phyloP scores from a whole-genome alignment of 257 asterid genomes.

The Solanum rostratum region DNA sequence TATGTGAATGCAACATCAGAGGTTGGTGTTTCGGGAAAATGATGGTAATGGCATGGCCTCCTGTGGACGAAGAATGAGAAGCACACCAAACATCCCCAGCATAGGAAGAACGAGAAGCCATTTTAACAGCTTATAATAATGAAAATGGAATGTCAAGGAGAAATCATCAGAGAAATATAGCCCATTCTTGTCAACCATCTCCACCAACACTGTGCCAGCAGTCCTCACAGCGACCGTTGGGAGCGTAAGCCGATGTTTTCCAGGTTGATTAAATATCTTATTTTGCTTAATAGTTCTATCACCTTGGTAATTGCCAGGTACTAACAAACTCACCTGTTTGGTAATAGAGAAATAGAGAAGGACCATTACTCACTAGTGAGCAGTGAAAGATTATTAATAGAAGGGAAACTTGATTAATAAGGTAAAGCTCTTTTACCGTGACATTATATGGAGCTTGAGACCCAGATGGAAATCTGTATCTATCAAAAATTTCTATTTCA shows the following conservation, averaged over 20 bases:
- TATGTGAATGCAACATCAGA: conserved; percentile 20
- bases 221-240: conserved; percentile 87
- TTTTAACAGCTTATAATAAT: conserved; percentile 80
- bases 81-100: conserved; percentile 91
- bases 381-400: background rate
- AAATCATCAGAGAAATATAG: conserved; percentile 83
- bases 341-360: background rate
- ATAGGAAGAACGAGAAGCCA: conserved; percentile 96
- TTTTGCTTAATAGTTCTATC: conserved; percentile 76
- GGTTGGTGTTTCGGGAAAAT: conserved; percentile 83
- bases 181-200: conserved; percentile 94
- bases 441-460: conserved; percentile 94
- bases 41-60: conserved; percentile 95
- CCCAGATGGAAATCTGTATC: conserved; percentile 80
- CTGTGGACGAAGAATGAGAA: conserved; percentile 84
- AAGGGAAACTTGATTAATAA: background rate
- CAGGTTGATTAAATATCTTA: conserved; percentile 48
- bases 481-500: conserved; percentile 81
- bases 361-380: background rate
- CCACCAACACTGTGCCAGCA: conserved; percentile 85
- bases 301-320: conserved; percentile 98
- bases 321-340: conserved; percentile 76
- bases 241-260: conserved; percentile 63
- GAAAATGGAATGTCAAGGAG: conserved; percentile 85
- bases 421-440: conserved; percentile 37